phyloP scores from a whole-genome alignment of 1,284 basidiomycete genomes.

The Cronartium ribicola region DNA sequence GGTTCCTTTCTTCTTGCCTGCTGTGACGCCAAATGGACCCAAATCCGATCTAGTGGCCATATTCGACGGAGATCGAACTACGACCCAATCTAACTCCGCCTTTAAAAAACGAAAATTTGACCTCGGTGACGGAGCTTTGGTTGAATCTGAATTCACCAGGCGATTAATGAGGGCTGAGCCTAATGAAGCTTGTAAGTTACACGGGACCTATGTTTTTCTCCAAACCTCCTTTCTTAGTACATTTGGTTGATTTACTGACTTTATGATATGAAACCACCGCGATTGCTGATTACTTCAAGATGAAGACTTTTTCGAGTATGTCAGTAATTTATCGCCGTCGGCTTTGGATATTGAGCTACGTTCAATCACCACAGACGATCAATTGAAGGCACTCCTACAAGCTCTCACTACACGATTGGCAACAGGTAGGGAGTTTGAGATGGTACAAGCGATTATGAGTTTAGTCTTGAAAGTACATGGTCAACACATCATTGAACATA shows the following conservation, averaged over 20 bases:
- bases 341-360: slow-evolving; percentile 86
- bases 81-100: slow-evolving; percentile 45
- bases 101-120: slow-evolving; percentile 32
- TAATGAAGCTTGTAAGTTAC: slow-evolving; percentile 66
- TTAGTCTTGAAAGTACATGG: slow-evolving; percentile 81
- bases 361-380: slow-evolving; percentile 59
- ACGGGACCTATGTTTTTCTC: background rate
- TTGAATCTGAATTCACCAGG: slow-evolving; percentile 70
- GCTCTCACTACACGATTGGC: slow-evolving; percentile 69
- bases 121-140: slow-evolving; percentile 57
- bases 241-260: background rate
- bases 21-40: slow-evolving; percentile 73
- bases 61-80: slow-evolving; percentile 51
- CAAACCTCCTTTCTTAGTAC: background rate
- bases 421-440: slow-evolving; percentile 87
- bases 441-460: slow-evolving; percentile 80
- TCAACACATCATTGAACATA: slow-evolving; percentile 57
- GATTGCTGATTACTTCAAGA: slow-evolving; percentile 56
- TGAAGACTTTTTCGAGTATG: slow-evolving; percentile 75
- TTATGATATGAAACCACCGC: background rate
- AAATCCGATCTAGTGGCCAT: slow-evolving; percentile 63
- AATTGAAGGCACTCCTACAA: slow-evolving; percentile 67
- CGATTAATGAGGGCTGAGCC: slow-evolving; percentile 61
- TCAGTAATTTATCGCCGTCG: slow-evolving; percentile 82
- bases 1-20: slow-evolving; percentile 95